phyloP scores from a whole-genome alignment of 331 rosid species.

The Rosa hybrid region DNA sequence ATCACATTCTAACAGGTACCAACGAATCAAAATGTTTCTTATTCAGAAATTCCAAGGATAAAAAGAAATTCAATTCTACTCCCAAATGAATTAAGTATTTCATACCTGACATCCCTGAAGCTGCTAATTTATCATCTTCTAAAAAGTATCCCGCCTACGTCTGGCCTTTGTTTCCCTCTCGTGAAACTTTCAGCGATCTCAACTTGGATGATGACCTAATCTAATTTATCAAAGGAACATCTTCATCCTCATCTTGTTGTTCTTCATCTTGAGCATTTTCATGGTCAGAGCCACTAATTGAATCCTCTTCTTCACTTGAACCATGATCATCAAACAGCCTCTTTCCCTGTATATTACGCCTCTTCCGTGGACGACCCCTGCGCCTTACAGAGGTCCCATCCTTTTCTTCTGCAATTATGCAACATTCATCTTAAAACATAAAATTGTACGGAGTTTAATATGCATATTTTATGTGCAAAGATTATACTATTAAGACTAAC shows the following conservation, averaged over 20 bases:
- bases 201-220: slow-evolving; percentile 73
- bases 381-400: slow-evolving; percentile 64
- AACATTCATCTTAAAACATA: not conserved
- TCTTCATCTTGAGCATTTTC: slow-evolving; percentile 65
- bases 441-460: not conserved
- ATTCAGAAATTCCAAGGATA: not conserved
- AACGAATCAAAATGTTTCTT: not conserved
- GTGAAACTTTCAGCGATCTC: slow-evolving; percentile 66
- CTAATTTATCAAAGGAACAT: slow-evolving; percentile 72
- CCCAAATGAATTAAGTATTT: not conserved
- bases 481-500: not conserved
- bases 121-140: slow-evolving; percentile 48
- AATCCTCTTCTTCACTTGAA: slow-evolving; percentile 90
- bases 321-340: slow-evolving; percentile 80
- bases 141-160: slow-evolving; percentile 35
- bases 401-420: slow-evolving; percentile 67
- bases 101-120: slow-evolving; percentile 59
- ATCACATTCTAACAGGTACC: not conserved
- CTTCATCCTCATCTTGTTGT: slow-evolving; percentile 67
- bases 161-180: slow-evolving; percentile 59
- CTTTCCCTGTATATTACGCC: slow-evolving; percentile 62
- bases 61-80: not conserved
- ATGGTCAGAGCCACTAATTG: slow-evolving; percentile 78
- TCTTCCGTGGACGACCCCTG: slow-evolving; percentile 93
- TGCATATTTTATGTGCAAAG: not conserved